Conservation (phyloP, 164 flowering plant genomes). For the Vitis amurensis region DNA sequence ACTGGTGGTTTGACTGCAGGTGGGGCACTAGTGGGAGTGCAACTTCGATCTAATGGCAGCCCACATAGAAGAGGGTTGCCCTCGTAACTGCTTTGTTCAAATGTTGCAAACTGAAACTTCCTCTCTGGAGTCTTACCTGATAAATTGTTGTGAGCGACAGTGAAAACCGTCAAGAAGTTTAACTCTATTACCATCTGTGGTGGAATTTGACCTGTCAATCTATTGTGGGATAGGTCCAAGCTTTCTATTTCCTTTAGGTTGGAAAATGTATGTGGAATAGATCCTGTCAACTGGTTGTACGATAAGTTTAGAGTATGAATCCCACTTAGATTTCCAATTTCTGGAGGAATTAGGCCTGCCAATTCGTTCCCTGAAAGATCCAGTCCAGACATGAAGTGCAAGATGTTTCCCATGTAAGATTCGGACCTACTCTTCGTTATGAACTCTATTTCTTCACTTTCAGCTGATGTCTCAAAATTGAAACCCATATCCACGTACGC, state of each 20-base stretch:
- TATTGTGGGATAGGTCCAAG: too few relatives aligned
- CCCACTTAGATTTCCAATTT: conserved; percentile 15
- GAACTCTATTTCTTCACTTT: conserved; percentile 12
- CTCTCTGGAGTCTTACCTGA: too few relatives aligned
- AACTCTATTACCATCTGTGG: too few relatives aligned
- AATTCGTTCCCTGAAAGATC: conserved; percentile 26
- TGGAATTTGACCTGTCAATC: too few relatives aligned
- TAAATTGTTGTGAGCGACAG: too few relatives aligned
- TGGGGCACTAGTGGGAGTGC: too few relatives aligned
- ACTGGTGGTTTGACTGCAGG: too few relatives aligned
- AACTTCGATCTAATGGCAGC: too few relatives aligned
- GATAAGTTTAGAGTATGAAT: conserved; percentile 18
- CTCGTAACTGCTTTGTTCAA: too few relatives aligned
- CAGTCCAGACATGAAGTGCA: conserved; percentile 12
- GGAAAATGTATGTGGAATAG: conserved; percentile 16
- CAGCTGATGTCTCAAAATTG: neutral
- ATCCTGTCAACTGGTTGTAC: conserved; percentile 14
- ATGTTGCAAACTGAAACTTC: too few relatives aligned
- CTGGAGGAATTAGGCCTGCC: conserved; percentile 18
- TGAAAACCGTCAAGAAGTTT: too few relatives aligned
- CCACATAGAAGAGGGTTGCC: too few relatives aligned
- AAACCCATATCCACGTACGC: accelerated
- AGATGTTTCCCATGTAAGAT: conserved; percentile 6
- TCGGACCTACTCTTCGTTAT: conserved; percentile 6
- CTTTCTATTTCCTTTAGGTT: conserved; percentile 21